Evolutionary conservation across 208 protist species (phyloP), one percentile per base, ranked within the genome.

Genomic region (Borovskyia barvae): DNA sequence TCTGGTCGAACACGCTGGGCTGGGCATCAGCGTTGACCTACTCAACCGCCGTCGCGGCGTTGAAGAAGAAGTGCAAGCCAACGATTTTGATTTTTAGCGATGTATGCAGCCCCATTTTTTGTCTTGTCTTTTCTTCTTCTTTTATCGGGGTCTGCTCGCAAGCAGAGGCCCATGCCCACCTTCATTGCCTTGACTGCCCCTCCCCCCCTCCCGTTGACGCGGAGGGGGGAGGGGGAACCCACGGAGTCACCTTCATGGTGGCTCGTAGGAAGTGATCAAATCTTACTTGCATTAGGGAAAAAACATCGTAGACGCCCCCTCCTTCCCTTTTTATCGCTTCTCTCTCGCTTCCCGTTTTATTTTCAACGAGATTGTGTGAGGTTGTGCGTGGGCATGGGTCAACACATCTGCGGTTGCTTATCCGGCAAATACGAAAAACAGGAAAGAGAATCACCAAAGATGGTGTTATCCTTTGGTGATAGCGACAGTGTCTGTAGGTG

Each of bases 11-110:
- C n/a, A 33, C 20, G 48, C n/a, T 29, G 54, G 32, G 12, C n/a
- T 60, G 54, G 41, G 50, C 29, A 53, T 56, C 53, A 47, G 46
- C 22, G 43, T 43, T 14, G 63, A 69, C 39, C 30, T 69, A 39
- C 29, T 61, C 5, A 53, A 69, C 28, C 50, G 63, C 15, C 50
- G 46, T 24, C 53, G 52, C 22, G 63, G 63, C 22, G 64, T 57
- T 3, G 54, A 51, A 41, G 64, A 58, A 8, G 49, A 20, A 25
- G 35, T 72, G 36, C 50, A 66, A 25, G 66, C 64, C 12, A 50
- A 64, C 19, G 66, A 72, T 28, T 72, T 72, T 35, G 66, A 72
- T 37, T 72, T 72, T 61, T 72, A 66, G 40, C 33, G 8, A 14
- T 39, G 33, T 14, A 19, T 43, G 5, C 8, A 43, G 5, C 22